Evolutionary conservation across 1,284 basidiomycete genomes (phyloP).

Genomic region (Apiotrichum domesticum): DNA sequence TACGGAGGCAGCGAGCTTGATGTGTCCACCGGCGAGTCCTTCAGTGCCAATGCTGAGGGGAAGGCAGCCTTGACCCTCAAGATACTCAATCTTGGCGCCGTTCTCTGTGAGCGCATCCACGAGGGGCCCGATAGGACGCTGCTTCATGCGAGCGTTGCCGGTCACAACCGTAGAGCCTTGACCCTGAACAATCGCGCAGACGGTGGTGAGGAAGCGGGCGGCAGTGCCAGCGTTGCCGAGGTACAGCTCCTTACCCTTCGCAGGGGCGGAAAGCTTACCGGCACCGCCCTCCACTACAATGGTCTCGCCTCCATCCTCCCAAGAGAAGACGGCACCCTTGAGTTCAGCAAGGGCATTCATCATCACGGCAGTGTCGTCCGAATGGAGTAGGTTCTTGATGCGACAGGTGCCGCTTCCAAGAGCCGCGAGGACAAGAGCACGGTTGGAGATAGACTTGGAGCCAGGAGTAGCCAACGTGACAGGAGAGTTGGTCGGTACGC

Average conservation of each 20-base stretch:
- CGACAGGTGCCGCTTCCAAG: constrained; percentile 82
- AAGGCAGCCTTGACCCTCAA: constrained; percentile 75
- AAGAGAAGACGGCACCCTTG: constrained; percentile 79
- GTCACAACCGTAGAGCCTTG: constrained; percentile 67
- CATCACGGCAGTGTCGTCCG: constrained; percentile 99
- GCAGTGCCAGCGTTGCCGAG: constrained; percentile 97
- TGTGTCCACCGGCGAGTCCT: constrained; percentile 77
- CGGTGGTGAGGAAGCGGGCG: constrained; percentile 93
- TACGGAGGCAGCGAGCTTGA: constrained; percentile 86
- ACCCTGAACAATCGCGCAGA: constrained; percentile 72
- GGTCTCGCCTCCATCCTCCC: constrained; percentile 91
- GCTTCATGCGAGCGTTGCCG: constrained; percentile 98
- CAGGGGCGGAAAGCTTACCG: constrained; percentile 71
- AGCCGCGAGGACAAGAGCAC: constrained; percentile 88
- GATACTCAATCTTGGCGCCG: constrained; percentile 70
- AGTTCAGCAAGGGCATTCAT: constrained; percentile 87
- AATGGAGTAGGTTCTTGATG: constrained; percentile 86
- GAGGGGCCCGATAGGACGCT: constrained; percentile 88
- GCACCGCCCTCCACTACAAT: constrained; percentile 84
- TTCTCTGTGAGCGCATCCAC: constrained; percentile 84
- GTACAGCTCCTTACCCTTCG: constrained; percentile 79
- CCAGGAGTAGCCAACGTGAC: constrained; percentile 88
- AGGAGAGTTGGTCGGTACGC: constrained; percentile 59
- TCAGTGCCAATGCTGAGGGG: constrained; percentile 78
- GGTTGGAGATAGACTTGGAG: constrained; percentile 94